phyloP scores from a whole-genome alignment of 1,284 basidiomycete species.

The Waitea zeae region DNA sequence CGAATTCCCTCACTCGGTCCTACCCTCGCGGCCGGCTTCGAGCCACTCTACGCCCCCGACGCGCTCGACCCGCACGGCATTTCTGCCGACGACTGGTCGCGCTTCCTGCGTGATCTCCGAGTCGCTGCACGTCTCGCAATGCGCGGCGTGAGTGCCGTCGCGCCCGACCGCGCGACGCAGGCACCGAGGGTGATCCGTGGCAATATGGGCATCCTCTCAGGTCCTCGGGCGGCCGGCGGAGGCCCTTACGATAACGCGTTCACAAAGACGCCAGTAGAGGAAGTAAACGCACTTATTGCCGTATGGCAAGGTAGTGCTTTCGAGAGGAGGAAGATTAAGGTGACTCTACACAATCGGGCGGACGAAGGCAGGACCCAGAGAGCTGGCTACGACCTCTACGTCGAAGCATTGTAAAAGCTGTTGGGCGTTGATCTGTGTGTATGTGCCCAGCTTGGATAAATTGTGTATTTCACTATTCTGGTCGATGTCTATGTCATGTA shows the following conservation, averaged over 20 bases:
- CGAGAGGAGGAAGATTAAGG: conserved; percentile 8
- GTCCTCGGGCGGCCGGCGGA: conserved; percentile 7
- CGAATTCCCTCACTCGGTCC: conserved; percentile 10
- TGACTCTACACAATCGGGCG: conserved; percentile 7
- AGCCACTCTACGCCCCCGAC: conserved; percentile 11
- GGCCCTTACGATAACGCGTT: conserved; percentile 11
- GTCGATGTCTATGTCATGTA: too few species aligned
- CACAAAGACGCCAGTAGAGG: conserved; percentile 8
- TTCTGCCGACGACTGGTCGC: conserved; percentile 11
- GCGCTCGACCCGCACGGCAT: conserved; percentile 14
- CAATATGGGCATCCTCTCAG: conserved; percentile 4
- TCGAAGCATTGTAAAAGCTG: neutral
- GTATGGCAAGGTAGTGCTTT: conserved; percentile 12
- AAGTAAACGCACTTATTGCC: conserved; percentile 12
- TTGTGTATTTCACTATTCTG: too few species aligned
- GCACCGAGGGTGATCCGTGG: neutral
- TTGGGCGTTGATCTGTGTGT: too few species aligned
- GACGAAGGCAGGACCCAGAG: neutral
- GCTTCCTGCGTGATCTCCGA: conserved; percentile 13
- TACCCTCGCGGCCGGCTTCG: conserved; percentile 12
- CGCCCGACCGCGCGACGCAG: conserved; percentile 6
- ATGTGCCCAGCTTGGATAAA: too few species aligned
- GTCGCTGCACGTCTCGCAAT: conserved; percentile 12
- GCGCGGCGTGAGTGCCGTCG: conserved; percentile 10
- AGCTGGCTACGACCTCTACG: conserved; percentile 1